These are phyloP conservation scores for Colletotrichum sp. DNA, from an alignment of 2,329 filamentous ascomycete species.

Conservation along the genomic window DNA sequence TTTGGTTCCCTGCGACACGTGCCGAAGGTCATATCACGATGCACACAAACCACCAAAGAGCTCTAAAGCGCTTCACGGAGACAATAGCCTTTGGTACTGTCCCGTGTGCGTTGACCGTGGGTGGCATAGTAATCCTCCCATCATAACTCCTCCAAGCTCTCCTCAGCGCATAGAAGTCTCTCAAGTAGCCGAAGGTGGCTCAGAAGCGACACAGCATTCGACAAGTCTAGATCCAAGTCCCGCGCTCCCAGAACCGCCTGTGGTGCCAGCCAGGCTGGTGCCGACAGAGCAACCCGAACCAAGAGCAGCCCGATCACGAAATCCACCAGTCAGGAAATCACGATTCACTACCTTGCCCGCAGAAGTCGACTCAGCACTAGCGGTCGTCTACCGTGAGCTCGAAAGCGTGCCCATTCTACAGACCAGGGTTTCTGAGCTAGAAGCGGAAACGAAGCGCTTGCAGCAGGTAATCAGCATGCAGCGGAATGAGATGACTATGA, in stretches of 20 bases:
- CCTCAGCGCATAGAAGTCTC: neutral
- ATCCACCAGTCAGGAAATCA: neutral
- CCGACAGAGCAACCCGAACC: neutral
- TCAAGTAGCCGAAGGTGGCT: neutral
- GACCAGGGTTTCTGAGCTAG: neutral
- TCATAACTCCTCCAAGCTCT: neutral
- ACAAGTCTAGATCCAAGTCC: neutral
- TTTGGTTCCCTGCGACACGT: neutral
- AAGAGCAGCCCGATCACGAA: neutral
- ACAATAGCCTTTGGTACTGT: neutral
- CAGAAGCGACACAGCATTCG: neutral
- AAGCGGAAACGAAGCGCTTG: neutral
- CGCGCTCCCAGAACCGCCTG: neutral
- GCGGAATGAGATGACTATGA: neutral
- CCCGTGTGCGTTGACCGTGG: neutral
- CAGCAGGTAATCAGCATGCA: neutral
- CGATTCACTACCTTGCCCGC: neutral
- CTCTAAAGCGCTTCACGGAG: neutral
- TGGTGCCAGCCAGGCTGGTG: neutral
- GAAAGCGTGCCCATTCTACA: neutral
- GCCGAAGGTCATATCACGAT: neutral
- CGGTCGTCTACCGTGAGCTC: neutral
- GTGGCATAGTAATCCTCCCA: neutral
- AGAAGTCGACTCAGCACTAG: neutral
- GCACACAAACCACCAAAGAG: neutral